phyloP scores from a whole-genome alignment of 345 rosid species.

The Luvunga scandens region DNA sequence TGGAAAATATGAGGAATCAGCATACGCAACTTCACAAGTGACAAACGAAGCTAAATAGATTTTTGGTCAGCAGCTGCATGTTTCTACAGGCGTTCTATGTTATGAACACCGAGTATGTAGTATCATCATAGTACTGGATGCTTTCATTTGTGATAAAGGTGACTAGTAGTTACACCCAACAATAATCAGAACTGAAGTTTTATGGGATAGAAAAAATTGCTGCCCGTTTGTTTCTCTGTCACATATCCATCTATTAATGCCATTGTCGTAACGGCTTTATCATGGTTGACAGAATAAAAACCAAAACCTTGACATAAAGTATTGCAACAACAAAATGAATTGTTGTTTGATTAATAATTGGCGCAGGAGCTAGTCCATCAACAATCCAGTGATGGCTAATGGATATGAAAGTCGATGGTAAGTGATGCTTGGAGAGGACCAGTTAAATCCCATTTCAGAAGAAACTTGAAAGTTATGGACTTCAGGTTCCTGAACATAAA shows the following conservation, averaged over 20 bases:
- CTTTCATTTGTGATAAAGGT: neutral
- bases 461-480: neutral
- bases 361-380: too few species aligned
- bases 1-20: conserved; percentile 67
- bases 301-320: too few species aligned
- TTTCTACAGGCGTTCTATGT: neutral
- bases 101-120: neutral
- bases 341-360: too few species aligned
- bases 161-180: neutral
- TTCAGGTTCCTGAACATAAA: neutral
- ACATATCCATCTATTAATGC: neutral
- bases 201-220: neutral
- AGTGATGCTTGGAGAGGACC: neutral
- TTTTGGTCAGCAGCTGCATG: neutral
- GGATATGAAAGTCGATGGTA: neutral
- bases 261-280: neutral
- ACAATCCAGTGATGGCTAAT: too few species aligned
- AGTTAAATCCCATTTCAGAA: neutral
- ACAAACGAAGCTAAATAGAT: conserved; percentile 5
- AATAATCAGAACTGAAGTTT: too few species aligned
- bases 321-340: too few species aligned
- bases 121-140: neutral
- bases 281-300: neutral
- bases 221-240: neutral
- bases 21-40: conserved; percentile 34